These are phyloP conservation scores for Citrus mangshanensis DNA, from an alignment of 345 rosid genomes.

Conservation along the genomic window DNA sequence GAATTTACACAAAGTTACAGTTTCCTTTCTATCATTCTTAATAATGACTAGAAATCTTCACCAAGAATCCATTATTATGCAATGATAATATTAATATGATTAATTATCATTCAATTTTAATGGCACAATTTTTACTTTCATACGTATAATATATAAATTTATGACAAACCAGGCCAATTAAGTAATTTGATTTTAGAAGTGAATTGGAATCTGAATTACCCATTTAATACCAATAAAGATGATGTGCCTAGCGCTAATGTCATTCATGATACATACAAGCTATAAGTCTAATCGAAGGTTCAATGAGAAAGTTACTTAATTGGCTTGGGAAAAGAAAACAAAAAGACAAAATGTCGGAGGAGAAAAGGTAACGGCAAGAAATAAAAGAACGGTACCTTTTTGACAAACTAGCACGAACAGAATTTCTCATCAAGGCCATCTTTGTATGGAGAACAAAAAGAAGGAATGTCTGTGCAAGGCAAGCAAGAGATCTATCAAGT, in stretches of 20 bases:
- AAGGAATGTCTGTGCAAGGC: constrained; percentile 26
- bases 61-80: constrained; percentile 14
- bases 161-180: background rate
- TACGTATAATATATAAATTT: background rate
- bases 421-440: background rate
- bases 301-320: constrained; percentile 8
- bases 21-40: constrained; percentile 5
- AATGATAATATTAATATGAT: background rate
- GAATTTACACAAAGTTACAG: background rate
- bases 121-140: background rate
- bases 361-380: background rate
- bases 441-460: constrained; percentile 5
- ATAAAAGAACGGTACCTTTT: constrained; percentile 5
- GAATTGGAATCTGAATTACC: background rate
- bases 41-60: constrained; percentile 14
- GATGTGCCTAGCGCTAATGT: background rate
- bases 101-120: background rate
- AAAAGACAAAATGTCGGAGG: background rate
- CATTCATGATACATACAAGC: background rate
- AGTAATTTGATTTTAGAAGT: background rate
- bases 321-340: constrained; percentile 12
- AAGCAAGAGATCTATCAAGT: constrained; percentile 24
- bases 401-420: constrained; percentile 12
- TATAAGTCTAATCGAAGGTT: background rate
- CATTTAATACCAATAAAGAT: too few species aligned